Evolutionary conservation across 2,329 filamentous ascomycete species (phyloP), one percentile per base, ranked within the genome.

Genomic region (Sporothrix mexicana): DNA sequence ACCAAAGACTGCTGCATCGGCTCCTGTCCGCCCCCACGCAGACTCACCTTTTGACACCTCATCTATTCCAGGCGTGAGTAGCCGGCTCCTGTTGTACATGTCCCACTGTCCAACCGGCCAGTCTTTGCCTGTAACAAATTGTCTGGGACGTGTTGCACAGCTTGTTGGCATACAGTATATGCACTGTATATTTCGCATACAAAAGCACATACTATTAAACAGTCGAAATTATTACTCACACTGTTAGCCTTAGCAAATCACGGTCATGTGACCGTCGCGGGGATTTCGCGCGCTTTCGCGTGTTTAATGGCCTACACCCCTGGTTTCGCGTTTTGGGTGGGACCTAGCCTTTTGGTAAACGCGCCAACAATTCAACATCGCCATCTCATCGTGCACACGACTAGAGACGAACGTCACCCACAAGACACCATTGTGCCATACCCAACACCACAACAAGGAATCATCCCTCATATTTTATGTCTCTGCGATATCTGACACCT

Each of bases 271-370:
- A 77, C 70, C 17, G 17, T 30, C 75, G 75, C 64, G 75, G 74
- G 68, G 57, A 57, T 74, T 77, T 76, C 76, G 76, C 76, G 76
- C 76, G 75, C 47, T 55, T 45, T 57, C 53, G 66, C 70, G 74
- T 62, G 68, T 71, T 73, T 72, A 73, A 45, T 72, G 47, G 53
- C 25, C 20, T 66, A 9, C 57, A 17, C 55, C 25, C 36, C 12
- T 41, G 43, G 49, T 71, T 72, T 70, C 71, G 71, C 72, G 72
- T 73, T 70, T 61, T 59, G 51, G 15, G 51, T 13, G 51, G 30
- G 51, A 57, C 30, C 17, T 47, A 2, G 17, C 9, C 45, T 12
- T 3, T 15, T 25, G 23, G 36, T n/a, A 51, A 36, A 36, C 64
- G 64, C 64, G 64, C 64, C 12, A 15, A 30, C 45, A 25, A 8